Percentiles rank a stretch among this genome's conserved stretches.
Conservation (phyloP, 148 eudicot species). For the Chenopodium berlandieri region DNA sequence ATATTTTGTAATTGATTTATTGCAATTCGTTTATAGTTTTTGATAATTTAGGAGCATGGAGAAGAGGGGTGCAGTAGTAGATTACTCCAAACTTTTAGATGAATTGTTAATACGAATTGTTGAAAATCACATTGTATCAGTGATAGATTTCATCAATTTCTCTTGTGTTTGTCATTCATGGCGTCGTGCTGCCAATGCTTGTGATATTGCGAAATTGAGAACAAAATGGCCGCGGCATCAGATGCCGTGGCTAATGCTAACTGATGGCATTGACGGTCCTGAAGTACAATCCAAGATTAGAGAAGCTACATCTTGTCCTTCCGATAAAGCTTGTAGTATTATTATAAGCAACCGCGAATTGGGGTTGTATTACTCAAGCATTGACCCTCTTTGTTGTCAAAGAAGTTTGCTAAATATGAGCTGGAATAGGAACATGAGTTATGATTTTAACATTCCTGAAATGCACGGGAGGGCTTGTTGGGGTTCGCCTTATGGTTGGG, state of each 20-base stretch:
- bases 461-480: slow-evolving; percentile 15
- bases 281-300: not conserved
- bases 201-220: not conserved
- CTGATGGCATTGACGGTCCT: not conserved
- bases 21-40: too few relatives aligned
- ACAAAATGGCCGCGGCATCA: not conserved
- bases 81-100: not conserved
- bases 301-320: too few relatives aligned
- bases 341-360: too few relatives aligned
- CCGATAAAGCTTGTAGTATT: too few relatives aligned
- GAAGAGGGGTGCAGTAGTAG: not conserved
- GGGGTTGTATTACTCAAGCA: too few relatives aligned
- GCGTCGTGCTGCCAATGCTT: not conserved
- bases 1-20: too few relatives aligned
- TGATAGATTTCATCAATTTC: not conserved
- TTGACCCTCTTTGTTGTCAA: not conserved
- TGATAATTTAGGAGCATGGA: not conserved
- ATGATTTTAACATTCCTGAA: not conserved
- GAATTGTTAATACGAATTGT: not conserved
- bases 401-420: not conserved
- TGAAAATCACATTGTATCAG: not conserved
- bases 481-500: slow-evolving; percentile 31
- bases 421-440: not conserved
- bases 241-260: not conserved
- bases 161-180: not conserved